A percentile compares a stretch with the other conserved stretches of the same genome.
Evolutionary conservation across 306 rosid species (phyloP).

Genomic region (Glycine tomentella): DNA sequence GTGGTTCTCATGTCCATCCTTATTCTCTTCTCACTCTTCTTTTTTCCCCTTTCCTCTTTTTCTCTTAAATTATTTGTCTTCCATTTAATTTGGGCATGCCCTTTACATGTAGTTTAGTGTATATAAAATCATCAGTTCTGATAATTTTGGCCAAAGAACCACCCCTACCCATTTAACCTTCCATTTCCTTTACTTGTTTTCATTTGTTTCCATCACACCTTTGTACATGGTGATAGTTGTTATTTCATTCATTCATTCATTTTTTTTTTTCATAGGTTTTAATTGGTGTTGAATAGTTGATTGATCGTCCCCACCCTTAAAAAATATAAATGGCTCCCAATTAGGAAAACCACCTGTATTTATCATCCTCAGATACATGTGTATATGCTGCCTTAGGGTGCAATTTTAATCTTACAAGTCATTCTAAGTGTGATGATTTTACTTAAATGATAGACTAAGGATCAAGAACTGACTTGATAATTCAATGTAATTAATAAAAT

Average conservation of each 20-base stretch:
- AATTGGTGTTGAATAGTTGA: slow-evolving; percentile 10
- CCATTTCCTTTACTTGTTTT: slow-evolving; percentile 10
- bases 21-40: not conserved
- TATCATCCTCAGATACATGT: not conserved
- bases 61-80: slow-evolving; percentile 43
- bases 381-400: slow-evolving; percentile 6
- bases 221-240: slow-evolving; percentile 30
- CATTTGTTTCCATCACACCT: slow-evolving; percentile 11
- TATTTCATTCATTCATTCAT: slow-evolving; percentile 10
- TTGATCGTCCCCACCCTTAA: slow-evolving; percentile 2
- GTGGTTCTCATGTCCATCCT: slow-evolving; percentile 40
- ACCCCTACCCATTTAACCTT: slow-evolving; percentile 20
- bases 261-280: slow-evolving; percentile 10
- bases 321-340: not conserved
- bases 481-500: not conserved
- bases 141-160: slow-evolving; percentile 51
- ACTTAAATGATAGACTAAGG: not conserved
- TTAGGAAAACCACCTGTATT: not conserved
- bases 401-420: not conserved
- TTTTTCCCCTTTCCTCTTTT: not conserved
- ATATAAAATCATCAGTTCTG: slow-evolving; percentile 63
- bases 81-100: slow-evolving; percentile 69
- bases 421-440: not conserved
- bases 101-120: slow-evolving; percentile 72
- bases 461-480: not conserved